These are phyloP conservation scores for Miamiensis avidus DNA, from an alignment of 169 alveolate genomes.

Conservation along the genomic window DNA sequence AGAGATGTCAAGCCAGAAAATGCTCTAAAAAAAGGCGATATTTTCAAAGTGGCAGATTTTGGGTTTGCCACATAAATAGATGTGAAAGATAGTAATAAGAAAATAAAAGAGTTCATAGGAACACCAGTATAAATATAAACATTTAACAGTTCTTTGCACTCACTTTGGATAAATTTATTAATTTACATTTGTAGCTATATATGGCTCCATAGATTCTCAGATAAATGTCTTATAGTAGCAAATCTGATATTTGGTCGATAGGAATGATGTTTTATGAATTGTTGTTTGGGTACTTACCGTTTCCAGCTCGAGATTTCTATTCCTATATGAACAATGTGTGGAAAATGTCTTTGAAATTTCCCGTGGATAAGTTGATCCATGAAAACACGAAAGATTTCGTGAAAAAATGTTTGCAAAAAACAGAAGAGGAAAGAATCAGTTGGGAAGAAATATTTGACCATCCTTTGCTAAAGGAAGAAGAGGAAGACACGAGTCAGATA, in stretches of 20 bases:
- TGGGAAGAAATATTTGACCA: slow-evolving; percentile 50
- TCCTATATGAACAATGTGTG: slow-evolving; percentile 30
- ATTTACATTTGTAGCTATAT: background rate
- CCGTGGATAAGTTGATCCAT: slow-evolving; percentile 27
- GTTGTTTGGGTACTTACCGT: slow-evolving; percentile 13
- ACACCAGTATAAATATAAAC: slow-evolving; percentile 18
- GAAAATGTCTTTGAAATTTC: slow-evolving; percentile 36
- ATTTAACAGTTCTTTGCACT: no score
- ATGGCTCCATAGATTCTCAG: background rate
- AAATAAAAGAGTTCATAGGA: slow-evolving; percentile 35
- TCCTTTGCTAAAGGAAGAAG: background rate
- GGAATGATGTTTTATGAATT: background rate
- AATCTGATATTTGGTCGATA: slow-evolving; percentile 1
- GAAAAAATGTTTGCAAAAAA: slow-evolving; percentile 16
- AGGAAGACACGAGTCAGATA: background rate
- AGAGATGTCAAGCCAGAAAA: slow-evolving; percentile 40
- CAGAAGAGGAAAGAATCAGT: slow-evolving; percentile 34
- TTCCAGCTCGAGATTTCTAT: slow-evolving; percentile 40
- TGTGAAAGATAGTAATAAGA: background rate
- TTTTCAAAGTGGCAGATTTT: slow-evolving; percentile 25
- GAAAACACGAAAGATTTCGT: slow-evolving; percentile 35
- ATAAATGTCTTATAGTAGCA: background rate
- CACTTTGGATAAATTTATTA: no score
- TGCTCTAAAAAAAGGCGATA: slow-evolving; percentile 1
- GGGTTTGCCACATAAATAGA: slow-evolving; percentile 35